Percentiles rank a stretch among this genome's conserved stretches.
These are phyloP conservation scores for Paramecium biaurelia DNA, from an alignment of 73 alveolate species.

Conservation along the genomic window DNA sequence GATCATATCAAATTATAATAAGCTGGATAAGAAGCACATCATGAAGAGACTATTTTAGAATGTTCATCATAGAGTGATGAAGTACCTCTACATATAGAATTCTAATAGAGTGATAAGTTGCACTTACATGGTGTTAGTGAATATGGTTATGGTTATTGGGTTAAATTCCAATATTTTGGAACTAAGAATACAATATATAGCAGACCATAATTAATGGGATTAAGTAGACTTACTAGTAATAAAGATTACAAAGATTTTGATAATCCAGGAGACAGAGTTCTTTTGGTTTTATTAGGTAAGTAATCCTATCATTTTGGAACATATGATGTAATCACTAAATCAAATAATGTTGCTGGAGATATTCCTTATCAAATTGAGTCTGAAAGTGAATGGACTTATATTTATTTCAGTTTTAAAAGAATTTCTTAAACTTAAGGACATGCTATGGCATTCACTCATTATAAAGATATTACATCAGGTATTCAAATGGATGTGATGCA, in stretches of 20 bases:
- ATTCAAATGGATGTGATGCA: slow-evolving; percentile 29
- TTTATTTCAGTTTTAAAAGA: slow-evolving; percentile 48
- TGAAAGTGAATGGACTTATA: slow-evolving; percentile 41
- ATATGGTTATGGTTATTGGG: slow-evolving; percentile 53
- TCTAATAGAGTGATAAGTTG: slow-evolving; percentile 16
- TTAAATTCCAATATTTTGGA: slow-evolving; percentile 31
- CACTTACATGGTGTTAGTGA: slow-evolving; percentile 20
- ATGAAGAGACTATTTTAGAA: slow-evolving; percentile 33
- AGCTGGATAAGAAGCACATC: slow-evolving; percentile 49
- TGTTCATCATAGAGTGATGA: background rate
- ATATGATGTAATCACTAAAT: background rate
- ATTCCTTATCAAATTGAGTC: background rate
- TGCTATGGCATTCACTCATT: slow-evolving; percentile 28
- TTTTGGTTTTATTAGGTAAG: slow-evolving; percentile 23
- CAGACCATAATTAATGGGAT: slow-evolving; percentile 31
- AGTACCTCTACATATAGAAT: slow-evolving; percentile 10
- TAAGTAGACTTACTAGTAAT: slow-evolving; percentile 7
- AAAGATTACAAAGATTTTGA: slow-evolving; percentile 25
- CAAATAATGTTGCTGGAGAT: slow-evolving; percentile 20
- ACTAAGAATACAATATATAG: background rate
- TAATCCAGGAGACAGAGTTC: slow-evolving; percentile 48
- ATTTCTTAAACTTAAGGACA: background rate
- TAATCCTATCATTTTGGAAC: slow-evolving; percentile 7
- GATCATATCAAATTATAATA: slow-evolving; percentile 43
- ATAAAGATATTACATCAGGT: slow-evolving; percentile 26